Percentiles rank a stretch among this genome's conserved stretches.
Evolutionary conservation across 2,329 filamentous ascomycete species (phyloP).

Genomic region (Fusarium bulbicola): DNA sequence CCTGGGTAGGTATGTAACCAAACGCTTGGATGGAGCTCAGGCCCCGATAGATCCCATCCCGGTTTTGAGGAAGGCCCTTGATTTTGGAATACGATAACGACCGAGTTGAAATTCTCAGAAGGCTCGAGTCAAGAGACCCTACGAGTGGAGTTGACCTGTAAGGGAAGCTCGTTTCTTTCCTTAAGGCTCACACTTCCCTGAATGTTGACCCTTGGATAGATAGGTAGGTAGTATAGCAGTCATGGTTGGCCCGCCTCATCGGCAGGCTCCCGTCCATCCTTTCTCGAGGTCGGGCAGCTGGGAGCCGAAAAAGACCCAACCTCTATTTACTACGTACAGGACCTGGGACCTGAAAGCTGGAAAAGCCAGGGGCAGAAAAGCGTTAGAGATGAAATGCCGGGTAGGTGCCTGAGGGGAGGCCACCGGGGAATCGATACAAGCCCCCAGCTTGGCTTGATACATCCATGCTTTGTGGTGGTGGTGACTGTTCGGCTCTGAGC

Average conservation of each 20-base stretch:
- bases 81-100: neutral
- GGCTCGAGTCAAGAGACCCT: slow-evolving; percentile 35
- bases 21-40: slow-evolving; percentile 2
- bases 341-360: slow-evolving; percentile 12
- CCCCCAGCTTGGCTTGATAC: slow-evolving; percentile 5
- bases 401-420: slow-evolving; percentile 1
- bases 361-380: slow-evolving; percentile 16
- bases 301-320: slow-evolving; percentile 8
- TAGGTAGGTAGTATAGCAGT: neutral
- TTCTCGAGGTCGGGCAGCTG: slow-evolving; percentile 8
- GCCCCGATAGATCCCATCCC: slow-evolving; percentile 10
- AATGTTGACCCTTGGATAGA: neutral
- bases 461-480: neutral
- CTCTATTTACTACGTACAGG: neutral
- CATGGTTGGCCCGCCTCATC: slow-evolving; percentile 10
- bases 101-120: neutral
- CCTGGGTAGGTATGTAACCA: neutral
- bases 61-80: neutral
- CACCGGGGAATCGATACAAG: slow-evolving; percentile 13
- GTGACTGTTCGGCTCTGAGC: slow-evolving; percentile 14
- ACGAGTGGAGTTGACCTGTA: slow-evolving; percentile 20
- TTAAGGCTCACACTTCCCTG: slow-evolving; percentile 10
- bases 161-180: slow-evolving; percentile 1
- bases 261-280: slow-evolving; percentile 13
- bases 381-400: slow-evolving; percentile 23